Evolutionary conservation across 1,284 basidiomycete genomes (phyloP).

Genomic region (Athelia psychrophila): DNA sequence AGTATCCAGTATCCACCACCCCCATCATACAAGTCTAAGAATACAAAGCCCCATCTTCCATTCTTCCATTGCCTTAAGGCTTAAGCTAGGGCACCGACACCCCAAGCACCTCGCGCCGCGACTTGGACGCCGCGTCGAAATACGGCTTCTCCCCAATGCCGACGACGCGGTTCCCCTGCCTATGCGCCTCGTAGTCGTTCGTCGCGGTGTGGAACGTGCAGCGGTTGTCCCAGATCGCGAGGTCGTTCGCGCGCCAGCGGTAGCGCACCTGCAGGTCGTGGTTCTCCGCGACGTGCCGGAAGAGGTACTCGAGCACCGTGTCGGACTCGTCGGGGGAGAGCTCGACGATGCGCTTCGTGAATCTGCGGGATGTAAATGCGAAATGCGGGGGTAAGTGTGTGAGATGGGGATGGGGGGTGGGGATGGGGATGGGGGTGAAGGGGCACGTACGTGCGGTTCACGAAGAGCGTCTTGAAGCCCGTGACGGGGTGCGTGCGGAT

Average conservation of each 20-base stretch:
- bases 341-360: constrained; percentile 64
- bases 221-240: constrained; percentile 58
- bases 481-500: constrained; percentile 60
- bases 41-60: too few species aligned
- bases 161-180: constrained; percentile 58
- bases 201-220: constrained; percentile 52
- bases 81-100: too few species aligned
- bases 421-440: background rate
- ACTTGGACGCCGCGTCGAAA: constrained; percentile 49
- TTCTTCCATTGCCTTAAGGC: too few species aligned
- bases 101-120: constrained; percentile 42
- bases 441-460: constrained; percentile 44
- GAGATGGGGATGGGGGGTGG: too few species aligned
- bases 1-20: too few species aligned
- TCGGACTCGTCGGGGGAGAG: constrained; percentile 59
- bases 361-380: constrained; percentile 33
- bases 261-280: constrained; percentile 63
- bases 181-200: constrained; percentile 47
- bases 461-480: constrained; percentile 64
- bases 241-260: constrained; percentile 45
- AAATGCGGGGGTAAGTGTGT: too few species aligned
- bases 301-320: constrained; percentile 45
- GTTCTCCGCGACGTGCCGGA: constrained; percentile 48
- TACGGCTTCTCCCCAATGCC: constrained; percentile 63
- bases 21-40: too few species aligned